These are phyloP conservation scores for Nemania sp. DNA, from an alignment of 2,329 filamentous ascomycete species.

Conservation along the genomic window DNA sequence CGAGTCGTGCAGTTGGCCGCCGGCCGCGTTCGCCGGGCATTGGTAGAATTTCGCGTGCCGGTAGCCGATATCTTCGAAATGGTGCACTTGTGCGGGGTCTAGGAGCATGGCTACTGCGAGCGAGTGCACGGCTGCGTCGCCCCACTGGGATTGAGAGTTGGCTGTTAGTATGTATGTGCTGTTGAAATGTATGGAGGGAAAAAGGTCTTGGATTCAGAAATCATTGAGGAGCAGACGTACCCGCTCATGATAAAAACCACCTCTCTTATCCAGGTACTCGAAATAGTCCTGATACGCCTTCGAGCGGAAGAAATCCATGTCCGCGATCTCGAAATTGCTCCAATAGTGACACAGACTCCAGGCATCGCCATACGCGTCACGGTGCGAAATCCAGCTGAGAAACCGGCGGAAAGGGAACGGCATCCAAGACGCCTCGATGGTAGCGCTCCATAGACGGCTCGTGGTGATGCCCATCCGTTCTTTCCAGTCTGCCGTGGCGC, in stretches of 20 bases:
- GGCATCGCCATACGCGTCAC: conserved; percentile 44
- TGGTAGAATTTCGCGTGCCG: conserved; percentile 42
- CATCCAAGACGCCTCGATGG: conserved; percentile 46
- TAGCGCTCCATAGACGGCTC: conserved; percentile 46
- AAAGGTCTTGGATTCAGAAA: neutral
- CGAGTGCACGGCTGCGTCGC: conserved; percentile 49
- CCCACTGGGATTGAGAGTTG: conserved; percentile 40
- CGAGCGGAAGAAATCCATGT: conserved; percentile 49
- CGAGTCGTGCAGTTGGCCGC: conserved; percentile 42
- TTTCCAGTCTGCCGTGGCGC: conserved; percentile 47
- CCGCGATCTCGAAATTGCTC: conserved; percentile 53
- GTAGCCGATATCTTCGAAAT: conserved; percentile 50
- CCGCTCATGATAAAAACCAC: conserved; percentile 50
- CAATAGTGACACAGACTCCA: conserved; percentile 53
- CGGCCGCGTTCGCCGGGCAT: conserved; percentile 43
- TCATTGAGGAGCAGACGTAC: conserved; percentile 34
- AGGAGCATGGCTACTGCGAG: conserved; percentile 48
- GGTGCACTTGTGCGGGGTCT: conserved; percentile 45
- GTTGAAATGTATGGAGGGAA: neutral
- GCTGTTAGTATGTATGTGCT: conserved; percentile 10
- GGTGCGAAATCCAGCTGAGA: conserved; percentile 43
- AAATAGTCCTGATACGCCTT: conserved; percentile 47
- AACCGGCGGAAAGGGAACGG: conserved; percentile 47
- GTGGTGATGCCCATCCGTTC: conserved; percentile 41
- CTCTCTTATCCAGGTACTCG: conserved; percentile 45